Evolutionary conservation across 768 basidiomycete species (phyloP), one percentile per base, ranked within the genome.

Genomic region (Leccinum broughii): DNA sequence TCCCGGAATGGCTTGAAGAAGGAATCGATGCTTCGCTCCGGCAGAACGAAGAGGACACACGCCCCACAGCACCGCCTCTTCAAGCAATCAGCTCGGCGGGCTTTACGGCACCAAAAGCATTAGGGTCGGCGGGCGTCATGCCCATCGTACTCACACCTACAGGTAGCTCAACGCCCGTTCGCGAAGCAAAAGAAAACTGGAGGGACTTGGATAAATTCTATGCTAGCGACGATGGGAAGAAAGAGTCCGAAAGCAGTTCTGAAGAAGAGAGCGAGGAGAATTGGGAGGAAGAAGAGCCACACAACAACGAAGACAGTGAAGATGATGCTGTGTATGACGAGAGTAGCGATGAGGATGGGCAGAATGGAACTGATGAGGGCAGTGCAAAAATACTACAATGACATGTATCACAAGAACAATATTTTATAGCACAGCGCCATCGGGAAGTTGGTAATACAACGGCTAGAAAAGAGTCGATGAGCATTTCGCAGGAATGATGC

Each of bases 1-100:
- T 96, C 0, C 92, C 93, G 0, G 92, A 93, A 66, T 97, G 95
- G 95, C 80, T 90, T 6, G 93, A 95, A 72, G 80, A 84, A 57
- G 94, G 93, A 0, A 92, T 92, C 4, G 92, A 94, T 64, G 76
- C 90, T 1, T 79, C 83, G 0, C 74, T 98, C 58, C 83, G 95
- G 59, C 89, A 93, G 61, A 78, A 77, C 20, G 83, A 81, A 51
- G 86, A 88, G 10, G 88, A 89, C 58, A 64, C 64, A 1, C 68
- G 68, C n/a, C 68, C 64, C 2, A 32, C 48, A 24, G 70, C 73
- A 34, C 71, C 76, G 22, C 69, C 68, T 8, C 69, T 72, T 20
- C 75, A 75, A 35, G 79, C 81, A 2, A 74, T 83, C 49, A 79
- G 78, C n/a, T 64, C 83, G 70, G 51, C 68, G 35, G 68, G 68